These are phyloP conservation scores for Babesia sp. DNA, from an alignment of 169 alveolate genomes.

Conservation along the genomic window DNA sequence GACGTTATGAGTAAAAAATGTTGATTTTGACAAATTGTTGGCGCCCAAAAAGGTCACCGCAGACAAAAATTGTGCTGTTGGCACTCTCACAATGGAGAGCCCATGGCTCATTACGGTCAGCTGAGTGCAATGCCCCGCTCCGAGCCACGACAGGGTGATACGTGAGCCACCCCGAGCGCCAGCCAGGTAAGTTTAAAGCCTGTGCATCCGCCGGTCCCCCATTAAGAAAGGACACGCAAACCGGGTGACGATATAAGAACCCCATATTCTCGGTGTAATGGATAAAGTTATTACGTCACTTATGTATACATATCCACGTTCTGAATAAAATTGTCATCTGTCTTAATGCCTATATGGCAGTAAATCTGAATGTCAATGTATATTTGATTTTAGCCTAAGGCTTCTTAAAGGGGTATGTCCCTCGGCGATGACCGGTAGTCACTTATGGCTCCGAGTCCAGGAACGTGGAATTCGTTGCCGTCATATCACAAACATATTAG, in stretches of 20 bases:
- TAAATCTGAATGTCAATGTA: too few species aligned
- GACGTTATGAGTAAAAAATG: slow-evolving; percentile 6
- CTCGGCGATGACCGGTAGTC: too few species aligned
- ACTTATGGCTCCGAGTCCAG: too few species aligned
- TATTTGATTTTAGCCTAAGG: too few species aligned
- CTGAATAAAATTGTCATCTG: too few species aligned
- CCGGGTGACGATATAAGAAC: slow-evolving; percentile 4
- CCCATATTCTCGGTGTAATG: too few species aligned
- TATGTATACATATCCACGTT: too few species aligned
- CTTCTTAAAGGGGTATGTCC: too few species aligned
- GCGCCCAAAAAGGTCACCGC: slow-evolving; percentile 84
- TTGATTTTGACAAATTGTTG: slow-evolving; percentile 48
- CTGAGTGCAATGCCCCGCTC: slow-evolving; percentile 97
- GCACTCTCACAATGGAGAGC: slow-evolving; percentile 90
- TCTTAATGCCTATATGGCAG: too few species aligned
- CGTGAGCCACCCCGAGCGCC: slow-evolving; percentile 97
- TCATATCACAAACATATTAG: neutral
- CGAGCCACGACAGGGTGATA: slow-evolving; percentile 94
- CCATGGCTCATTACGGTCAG: slow-evolving; percentile 94
- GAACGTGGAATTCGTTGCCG: neutral
- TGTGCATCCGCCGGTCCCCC: neutral
- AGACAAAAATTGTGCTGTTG: slow-evolving; percentile 93
- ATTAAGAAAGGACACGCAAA: neutral
- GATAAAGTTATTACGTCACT: too few species aligned
- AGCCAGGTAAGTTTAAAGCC: slow-evolving; percentile 92